phyloP scores from a whole-genome alignment of 805 yeast species.

The Kodamaea restingae region DNA sequence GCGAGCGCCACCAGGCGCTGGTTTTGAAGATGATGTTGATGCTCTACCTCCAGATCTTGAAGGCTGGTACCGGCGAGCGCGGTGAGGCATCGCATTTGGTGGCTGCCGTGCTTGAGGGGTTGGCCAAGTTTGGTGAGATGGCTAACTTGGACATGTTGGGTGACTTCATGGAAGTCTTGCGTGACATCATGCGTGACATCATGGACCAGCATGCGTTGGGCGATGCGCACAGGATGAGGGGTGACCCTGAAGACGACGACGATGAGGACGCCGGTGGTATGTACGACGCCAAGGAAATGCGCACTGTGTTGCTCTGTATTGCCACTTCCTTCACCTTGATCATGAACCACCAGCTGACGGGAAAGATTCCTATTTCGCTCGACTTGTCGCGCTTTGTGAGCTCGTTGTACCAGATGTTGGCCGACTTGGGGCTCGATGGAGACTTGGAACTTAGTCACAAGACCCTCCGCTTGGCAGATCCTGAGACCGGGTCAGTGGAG shows the following conservation, averaged over 20 bases:
- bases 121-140: conserved; percentile 86
- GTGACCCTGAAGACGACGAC: conserved; percentile 15
- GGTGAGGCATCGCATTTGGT: conserved; percentile 53
- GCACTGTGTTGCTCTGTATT: conserved; percentile 77
- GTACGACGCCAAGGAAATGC: conserved; percentile 42
- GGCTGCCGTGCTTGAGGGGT: conserved; percentile 87
- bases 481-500: conserved; percentile 37
- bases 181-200: conserved; percentile 66
- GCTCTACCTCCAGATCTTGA: conserved; percentile 73
- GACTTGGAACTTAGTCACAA: conserved; percentile 85
- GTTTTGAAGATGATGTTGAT: conserved; percentile 69
- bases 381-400: conserved; percentile 81
- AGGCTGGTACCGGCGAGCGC: conserved; percentile 37
- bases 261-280: conserved; percentile 27
- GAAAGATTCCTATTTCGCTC: conserved; percentile 57
- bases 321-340: conserved; percentile 88
- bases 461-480: conserved; percentile 76
- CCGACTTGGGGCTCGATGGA: conserved; percentile 68
- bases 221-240: conserved; percentile 20
- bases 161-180: conserved; percentile 82
- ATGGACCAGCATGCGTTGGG: conserved; percentile 41
- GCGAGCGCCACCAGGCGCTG: conserved; percentile 82
- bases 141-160: conserved; percentile 91
- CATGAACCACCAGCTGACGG: conserved; percentile 56
- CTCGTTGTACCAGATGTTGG: conserved; percentile 64